These are phyloP conservation scores for Ogataea angusta DNA, from an alignment of 805 yeast species.

Conservation along the genomic window DNA sequence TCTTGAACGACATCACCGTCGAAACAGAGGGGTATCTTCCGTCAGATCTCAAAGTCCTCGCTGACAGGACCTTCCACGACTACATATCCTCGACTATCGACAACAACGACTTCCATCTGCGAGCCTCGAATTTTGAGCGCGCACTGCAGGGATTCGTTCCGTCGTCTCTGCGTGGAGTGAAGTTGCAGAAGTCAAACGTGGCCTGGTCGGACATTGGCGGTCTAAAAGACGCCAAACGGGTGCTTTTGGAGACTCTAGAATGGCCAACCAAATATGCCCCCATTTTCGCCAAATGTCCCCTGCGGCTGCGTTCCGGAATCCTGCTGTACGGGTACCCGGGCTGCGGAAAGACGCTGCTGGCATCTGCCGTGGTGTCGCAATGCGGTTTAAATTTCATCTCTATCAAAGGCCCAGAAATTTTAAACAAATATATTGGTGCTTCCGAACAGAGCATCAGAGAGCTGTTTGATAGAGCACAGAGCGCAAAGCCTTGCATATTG, in stretches of 20 bases:
- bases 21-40: constrained; percentile 92
- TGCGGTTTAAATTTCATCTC: constrained; percentile 93
- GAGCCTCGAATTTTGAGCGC: constrained; percentile 41
- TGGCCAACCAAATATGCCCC: constrained; percentile 98
- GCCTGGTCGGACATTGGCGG: constrained; percentile 94
- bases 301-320: constrained; percentile 85
- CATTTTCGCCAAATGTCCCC: constrained; percentile 83
- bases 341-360: constrained; percentile 91
- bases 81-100: constrained; percentile 22
- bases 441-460: constrained; percentile 94
- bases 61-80: constrained; percentile 67
- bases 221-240: constrained; percentile 65
- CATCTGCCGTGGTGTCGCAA: constrained; percentile 90
- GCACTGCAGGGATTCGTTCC: constrained; percentile 75
- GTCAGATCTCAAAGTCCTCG: constrained; percentile 67
- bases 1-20: constrained; percentile 49
- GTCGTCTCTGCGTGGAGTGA: constrained; percentile 80
- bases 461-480: constrained; percentile 87
- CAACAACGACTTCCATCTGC: constrained; percentile 2
- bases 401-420: constrained; percentile 92
- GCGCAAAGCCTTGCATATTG: constrained; percentile 89
- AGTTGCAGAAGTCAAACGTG: constrained; percentile 70
- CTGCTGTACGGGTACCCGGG: constrained; percentile 95
- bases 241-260: constrained; percentile 82
- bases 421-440: constrained; percentile 95